Percentiles rank a stretch among this genome's conserved stretches.
phyloP scores from a whole-genome alignment of 305 asterid species.

The Andrographis paniculata region DNA sequence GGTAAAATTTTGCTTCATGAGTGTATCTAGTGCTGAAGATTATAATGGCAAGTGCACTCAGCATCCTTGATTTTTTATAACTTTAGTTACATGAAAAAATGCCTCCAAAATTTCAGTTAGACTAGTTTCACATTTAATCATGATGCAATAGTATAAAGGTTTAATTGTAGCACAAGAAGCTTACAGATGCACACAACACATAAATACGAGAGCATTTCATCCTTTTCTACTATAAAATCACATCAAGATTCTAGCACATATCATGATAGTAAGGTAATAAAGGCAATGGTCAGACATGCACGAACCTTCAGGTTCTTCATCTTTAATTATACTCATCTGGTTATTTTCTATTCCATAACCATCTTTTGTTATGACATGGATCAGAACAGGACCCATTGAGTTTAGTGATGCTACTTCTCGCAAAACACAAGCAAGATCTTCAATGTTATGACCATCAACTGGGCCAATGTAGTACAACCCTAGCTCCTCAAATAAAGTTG shows the following conservation, averaged over 20 bases:
- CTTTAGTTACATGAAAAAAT: too few species aligned
- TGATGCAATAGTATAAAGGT: not conserved
- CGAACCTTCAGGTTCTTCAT: constrained; percentile 35
- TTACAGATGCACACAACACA: too few species aligned
- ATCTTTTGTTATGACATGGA: constrained; percentile 75
- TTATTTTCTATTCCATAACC: constrained; percentile 26
- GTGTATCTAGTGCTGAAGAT: too few species aligned
- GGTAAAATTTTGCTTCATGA: too few species aligned
- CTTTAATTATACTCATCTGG: constrained; percentile 20
- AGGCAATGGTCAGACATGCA: constrained; percentile 7
- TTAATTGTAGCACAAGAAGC: too few species aligned
- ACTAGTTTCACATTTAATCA: too few species aligned
- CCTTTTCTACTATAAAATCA: not conserved
- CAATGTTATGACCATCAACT: constrained; percentile 81
- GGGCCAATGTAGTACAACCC: constrained; percentile 91
- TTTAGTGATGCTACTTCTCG: constrained; percentile 76
- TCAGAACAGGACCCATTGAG: constrained; percentile 82
- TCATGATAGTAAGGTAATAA: not conserved
- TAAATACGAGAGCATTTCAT: too few species aligned
- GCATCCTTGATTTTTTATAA: too few species aligned
- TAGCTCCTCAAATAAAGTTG: constrained; percentile 90
- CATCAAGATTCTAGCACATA: constrained; percentile 4
- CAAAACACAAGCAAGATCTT: constrained; percentile 69
- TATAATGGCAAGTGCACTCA: too few species aligned
- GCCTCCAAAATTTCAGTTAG: too few species aligned